Percentiles rank a stretch among this genome's conserved stretches.
Conservation (phyloP, 2,329 filamentous ascomycete species). For the Thielaviopsis musarum region DNA sequence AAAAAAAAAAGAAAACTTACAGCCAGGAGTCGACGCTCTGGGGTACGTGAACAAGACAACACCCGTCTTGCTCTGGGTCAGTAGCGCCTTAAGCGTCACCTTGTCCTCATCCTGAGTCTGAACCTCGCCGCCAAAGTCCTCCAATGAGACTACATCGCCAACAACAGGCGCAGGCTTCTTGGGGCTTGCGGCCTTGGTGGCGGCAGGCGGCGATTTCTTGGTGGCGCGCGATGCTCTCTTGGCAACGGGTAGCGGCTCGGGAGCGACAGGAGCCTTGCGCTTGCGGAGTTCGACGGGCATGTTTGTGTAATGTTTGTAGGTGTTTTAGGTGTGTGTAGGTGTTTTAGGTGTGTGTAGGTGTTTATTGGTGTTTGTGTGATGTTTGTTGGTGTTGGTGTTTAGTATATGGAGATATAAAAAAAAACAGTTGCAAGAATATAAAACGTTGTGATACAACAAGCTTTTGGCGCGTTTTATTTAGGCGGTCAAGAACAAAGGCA, state of each 20-base stretch:
- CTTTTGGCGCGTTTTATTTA: too few species aligned
- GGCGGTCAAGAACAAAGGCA: too few species aligned
- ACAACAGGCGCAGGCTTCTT: constrained; percentile 20
- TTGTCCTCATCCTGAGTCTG: constrained; percentile 72
- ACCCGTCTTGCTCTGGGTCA: constrained; percentile 68
- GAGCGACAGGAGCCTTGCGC: constrained; percentile 38
- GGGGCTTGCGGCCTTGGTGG: background rate
- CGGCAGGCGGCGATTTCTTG: constrained; percentile 18
- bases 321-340: constrained; percentile 9
- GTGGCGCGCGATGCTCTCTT: constrained; percentile 19
- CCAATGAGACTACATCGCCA: constrained; percentile 38
- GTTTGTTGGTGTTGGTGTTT: constrained; percentile 9
- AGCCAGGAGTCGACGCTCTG: constrained; percentile 83
- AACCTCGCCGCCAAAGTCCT: constrained; percentile 52
- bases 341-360: constrained; percentile 13
- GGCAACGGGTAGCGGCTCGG: constrained; percentile 26
- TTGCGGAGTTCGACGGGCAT: constrained; percentile 46
- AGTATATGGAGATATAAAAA: too few species aligned
- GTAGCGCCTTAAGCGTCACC: constrained; percentile 62
- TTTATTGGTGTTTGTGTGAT: constrained; percentile 18
- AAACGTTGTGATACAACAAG: too few species aligned
- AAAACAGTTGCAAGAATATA: too few species aligned
- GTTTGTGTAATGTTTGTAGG: too few species aligned
- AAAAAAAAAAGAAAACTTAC: constrained; percentile 36
- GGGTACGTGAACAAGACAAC: constrained; percentile 93